phyloP scores from a whole-genome alignment of 169 alveolate genomes.

The Cryptosporidium andersoni region DNA sequence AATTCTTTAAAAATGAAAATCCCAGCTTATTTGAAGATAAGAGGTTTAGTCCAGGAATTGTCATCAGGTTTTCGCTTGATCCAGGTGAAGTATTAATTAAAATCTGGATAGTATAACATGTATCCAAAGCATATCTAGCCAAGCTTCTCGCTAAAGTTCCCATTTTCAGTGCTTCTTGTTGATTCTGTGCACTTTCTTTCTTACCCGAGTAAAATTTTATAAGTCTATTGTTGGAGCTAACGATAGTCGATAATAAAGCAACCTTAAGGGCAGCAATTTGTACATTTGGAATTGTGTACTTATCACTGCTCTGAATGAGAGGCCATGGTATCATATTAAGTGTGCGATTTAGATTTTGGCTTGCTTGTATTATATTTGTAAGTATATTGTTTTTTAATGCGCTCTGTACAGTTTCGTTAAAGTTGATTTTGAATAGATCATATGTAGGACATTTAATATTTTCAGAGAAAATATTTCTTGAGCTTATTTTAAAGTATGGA shows the following conservation, averaged over 20 bases:
- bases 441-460: slow-evolving; percentile 7
- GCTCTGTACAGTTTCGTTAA: slow-evolving; percentile 5
- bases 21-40: slow-evolving; percentile 7
- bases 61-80: slow-evolving; percentile 1
- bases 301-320: slow-evolving; percentile 8
- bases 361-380: slow-evolving; percentile 47
- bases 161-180: slow-evolving; percentile 66
- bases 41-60: slow-evolving; percentile 10
- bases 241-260: slow-evolving; percentile 26
- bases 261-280: slow-evolving; percentile 13
- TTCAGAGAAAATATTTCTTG: not conserved
- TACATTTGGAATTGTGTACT: slow-evolving; percentile 23
- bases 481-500: no score
- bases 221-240: slow-evolving; percentile 16
- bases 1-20: slow-evolving; percentile 2
- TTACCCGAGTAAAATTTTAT: slow-evolving; percentile 20
- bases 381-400: slow-evolving; percentile 27
- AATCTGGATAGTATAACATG: slow-evolving; percentile 11
- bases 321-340: slow-evolving; percentile 51
- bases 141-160: slow-evolving; percentile 61
- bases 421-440: slow-evolving; percentile 10
- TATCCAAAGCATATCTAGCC: slow-evolving; percentile 39
- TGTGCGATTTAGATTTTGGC: slow-evolving; percentile 49
- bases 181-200: slow-evolving; percentile 1
- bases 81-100: slow-evolving; percentile 16